A percentile compares a stretch with the other conserved stretches of the same genome.
Evolutionary conservation across 2,329 filamentous ascomycete species (phyloP).

Genomic region (Sarocladium oryzae): DNA sequence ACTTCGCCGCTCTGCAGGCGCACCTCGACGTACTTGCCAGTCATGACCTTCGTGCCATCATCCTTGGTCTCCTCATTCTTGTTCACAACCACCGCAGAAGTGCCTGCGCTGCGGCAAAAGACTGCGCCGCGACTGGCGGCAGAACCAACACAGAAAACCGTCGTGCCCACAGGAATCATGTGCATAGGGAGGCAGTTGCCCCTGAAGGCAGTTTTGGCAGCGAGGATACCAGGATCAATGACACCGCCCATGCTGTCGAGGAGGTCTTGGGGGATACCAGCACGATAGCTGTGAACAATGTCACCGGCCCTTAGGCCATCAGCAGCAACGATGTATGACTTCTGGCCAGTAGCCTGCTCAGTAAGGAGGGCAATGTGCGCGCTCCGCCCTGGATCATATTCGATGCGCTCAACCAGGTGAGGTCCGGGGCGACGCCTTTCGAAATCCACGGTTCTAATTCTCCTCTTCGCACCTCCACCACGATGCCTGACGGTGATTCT

Average conservation of each 20-base stretch:
- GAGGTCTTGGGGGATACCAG: conserved; percentile 81
- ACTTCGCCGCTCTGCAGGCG: conserved; percentile 89
- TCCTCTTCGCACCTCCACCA: conserved; percentile 84
- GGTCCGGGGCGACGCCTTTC: conserved; percentile 69
- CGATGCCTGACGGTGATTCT: conserved; percentile 83
- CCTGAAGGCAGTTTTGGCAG: conserved; percentile 86
- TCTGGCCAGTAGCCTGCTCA: conserved; percentile 63
- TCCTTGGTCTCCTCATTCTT: conserved; percentile 72
- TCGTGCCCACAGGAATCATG: conserved; percentile 92
- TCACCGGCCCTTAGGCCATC: conserved; percentile 92
- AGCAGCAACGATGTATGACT: conserved; percentile 91
- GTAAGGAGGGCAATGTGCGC: conserved; percentile 88
- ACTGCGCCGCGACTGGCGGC: conserved; percentile 68
- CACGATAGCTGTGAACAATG: conserved; percentile 82
- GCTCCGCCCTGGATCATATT: conserved; percentile 89
- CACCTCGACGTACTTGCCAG: conserved; percentile 74
- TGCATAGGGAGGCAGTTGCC: conserved; percentile 94
- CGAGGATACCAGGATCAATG: conserved; percentile 91
- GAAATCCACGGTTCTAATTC: conserved; percentile 91
- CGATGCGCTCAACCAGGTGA: conserved; percentile 86
- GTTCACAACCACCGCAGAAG: conserved; percentile 79
- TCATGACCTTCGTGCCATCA: conserved; percentile 54
- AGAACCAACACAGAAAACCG: conserved; percentile 84
- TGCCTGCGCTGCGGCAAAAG: conserved; percentile 92
- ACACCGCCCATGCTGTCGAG: conserved; percentile 87